A percentile compares a stretch with the other conserved stretches of the same genome.
These are phyloP conservation scores for Diaporthe sp. DNA, from an alignment of 2,329 filamentous ascomycete genomes.

Conservation along the genomic window DNA sequence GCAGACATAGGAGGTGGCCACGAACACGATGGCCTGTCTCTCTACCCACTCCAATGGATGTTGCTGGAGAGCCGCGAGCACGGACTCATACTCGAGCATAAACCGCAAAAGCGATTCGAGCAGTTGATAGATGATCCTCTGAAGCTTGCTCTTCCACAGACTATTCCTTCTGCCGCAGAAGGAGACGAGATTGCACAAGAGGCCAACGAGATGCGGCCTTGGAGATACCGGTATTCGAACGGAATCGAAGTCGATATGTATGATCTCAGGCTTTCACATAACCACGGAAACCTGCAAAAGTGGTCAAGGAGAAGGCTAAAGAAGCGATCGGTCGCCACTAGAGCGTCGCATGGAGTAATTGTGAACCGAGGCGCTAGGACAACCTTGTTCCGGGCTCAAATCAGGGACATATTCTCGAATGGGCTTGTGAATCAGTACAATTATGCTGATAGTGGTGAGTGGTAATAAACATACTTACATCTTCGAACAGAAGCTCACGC, in stretches of 20 bases:
- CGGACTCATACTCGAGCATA: background rate
- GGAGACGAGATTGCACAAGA: background rate
- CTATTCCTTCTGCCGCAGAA: background rate
- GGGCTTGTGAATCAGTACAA: background rate
- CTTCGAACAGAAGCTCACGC: background rate
- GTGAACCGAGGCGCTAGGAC: background rate
- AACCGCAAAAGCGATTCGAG: background rate
- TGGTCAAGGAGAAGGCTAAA: background rate
- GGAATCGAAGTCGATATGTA: background rate
- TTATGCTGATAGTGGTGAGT: background rate
- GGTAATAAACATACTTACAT: background rate
- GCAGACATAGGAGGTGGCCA: background rate
- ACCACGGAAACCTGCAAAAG: background rate
- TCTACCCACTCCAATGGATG: background rate
- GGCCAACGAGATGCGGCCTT: background rate
- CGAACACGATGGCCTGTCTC: background rate
- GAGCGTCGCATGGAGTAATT: background rate
- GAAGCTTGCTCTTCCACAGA: background rate
- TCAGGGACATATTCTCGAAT: background rate
- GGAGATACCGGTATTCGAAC: background rate
- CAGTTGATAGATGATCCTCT: background rate
- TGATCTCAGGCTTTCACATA: background rate
- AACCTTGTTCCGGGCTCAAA: background rate
- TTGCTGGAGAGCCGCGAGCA: background rate
- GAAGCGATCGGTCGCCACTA: background rate